Base-by-base conservation (phyloP, 1,284 basidiomycete species). In the Puccinia coronata region DNA sequence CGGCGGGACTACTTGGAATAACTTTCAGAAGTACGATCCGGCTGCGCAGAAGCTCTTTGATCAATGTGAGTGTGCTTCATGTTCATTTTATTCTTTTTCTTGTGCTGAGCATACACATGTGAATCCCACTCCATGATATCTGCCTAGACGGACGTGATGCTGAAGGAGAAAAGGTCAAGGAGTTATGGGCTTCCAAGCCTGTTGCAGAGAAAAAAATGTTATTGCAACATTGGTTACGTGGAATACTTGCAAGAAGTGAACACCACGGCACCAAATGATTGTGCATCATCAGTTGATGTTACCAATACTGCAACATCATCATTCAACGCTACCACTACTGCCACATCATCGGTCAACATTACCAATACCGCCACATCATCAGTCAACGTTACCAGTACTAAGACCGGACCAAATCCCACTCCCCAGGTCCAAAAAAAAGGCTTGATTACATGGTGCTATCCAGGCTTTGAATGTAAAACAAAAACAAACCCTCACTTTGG, bases 11-110 rank as follows among this genome's bases (percentile, higher is more conserved):
- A 39, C n/a, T n/a, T n/a, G n/a, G n/a, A 65, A 65, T 8, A 41
- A 65, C 20, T 65, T 65, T n/a, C 61, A 65, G 61, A 39, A 65
- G 14, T 34, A 39, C 18, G 59, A 61, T 61, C 31, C 59, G 3
- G 31, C 34, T 9, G 61, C 61, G 5, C 39, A 41, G 23, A 65
- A 65, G 23, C 34, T 65, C 20, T 65, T 41, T 41, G 18, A 39
- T n/a, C 20, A 65, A 41, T 65, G 34, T 61, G 1, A 36, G 31
- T 61, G n/a, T n/a, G n/a, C 3, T 6, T 16, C 12, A 1, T 6
- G 3, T 41, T 41, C n/a, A 14, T 23, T 9, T 14, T 51, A 9
- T 31, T n/a, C 23, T 16, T 8, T 16, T 43, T 43, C 6, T 16
- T 16, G 16, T 16, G 8, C 6, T 16, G 16, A 8, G 8, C 16